Conservation (phyloP, 768 basidiomycete species). For the Kondoa malvinella region DNA sequence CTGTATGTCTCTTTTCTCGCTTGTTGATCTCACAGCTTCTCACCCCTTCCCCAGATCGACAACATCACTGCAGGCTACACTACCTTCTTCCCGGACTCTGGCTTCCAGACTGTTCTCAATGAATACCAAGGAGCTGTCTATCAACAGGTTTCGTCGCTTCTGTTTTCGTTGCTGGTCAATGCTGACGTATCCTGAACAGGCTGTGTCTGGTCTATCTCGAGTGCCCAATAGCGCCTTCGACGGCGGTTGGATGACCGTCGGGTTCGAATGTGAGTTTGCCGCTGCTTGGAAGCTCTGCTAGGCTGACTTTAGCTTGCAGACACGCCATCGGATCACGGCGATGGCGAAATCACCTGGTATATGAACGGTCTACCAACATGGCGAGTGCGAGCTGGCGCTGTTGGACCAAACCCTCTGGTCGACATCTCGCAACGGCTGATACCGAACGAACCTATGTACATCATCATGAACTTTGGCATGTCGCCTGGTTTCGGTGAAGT, state of each 20-base stretch:
- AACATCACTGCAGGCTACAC: constrained; percentile 21
- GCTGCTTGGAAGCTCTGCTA: too few relatives aligned
- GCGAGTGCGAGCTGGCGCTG: background rate
- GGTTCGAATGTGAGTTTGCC: constrained; percentile 3
- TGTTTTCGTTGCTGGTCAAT: too few relatives aligned
- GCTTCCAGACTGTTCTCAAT: background rate
- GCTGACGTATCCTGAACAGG: too few relatives aligned
- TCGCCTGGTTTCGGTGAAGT: constrained; percentile 56
- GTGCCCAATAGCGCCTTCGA: constrained; percentile 55
- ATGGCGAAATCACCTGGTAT: background rate
- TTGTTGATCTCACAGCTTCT: background rate
- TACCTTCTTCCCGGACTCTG: background rate
- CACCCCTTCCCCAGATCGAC: constrained; percentile 13
- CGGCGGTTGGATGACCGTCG: constrained; percentile 4
- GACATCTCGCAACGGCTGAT: background rate
- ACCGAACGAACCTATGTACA: constrained; percentile 7
- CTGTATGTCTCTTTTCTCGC: background rate
- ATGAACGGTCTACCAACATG: constrained; percentile 1
- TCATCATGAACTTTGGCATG: constrained; percentile 6
- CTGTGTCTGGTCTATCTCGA: constrained; percentile 50
- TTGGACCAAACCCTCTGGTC: background rate
- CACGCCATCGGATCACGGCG: background rate
- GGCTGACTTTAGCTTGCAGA: constrained; percentile 1
- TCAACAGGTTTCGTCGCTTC: too few relatives aligned
- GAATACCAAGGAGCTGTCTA: constrained; percentile 44